A percentile compares a stretch with the other conserved stretches of the same genome.
Evolutionary conservation across 352 stramenopile genomes (phyloP).

Genomic region (Pythium myriotylum): DNA sequence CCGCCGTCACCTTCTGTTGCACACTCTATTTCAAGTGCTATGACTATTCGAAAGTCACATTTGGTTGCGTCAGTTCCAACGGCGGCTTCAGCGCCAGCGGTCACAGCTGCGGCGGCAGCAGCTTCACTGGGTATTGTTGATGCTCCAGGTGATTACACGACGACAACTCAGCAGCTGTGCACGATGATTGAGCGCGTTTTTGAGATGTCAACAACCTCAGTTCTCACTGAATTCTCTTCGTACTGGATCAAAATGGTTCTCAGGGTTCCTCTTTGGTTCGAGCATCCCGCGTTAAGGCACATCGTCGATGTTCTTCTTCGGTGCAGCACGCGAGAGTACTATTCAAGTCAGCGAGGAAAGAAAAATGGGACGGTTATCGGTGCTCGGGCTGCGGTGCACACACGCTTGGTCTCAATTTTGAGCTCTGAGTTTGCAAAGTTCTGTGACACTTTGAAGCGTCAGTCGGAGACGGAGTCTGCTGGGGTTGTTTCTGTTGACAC

Average conservation of each 20-base stretch:
- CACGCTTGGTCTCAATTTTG: constrained; percentile 24
- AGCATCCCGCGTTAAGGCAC: constrained; percentile 69
- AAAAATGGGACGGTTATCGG: background rate
- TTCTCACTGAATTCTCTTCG: constrained; percentile 40
- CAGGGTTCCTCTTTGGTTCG: constrained; percentile 79
- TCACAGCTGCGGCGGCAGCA: constrained; percentile 37
- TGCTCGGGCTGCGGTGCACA: constrained; percentile 19
- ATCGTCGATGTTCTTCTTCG: constrained; percentile 67
- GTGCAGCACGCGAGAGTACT: constrained; percentile 60
- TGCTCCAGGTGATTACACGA: constrained; percentile 42
- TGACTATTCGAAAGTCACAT: constrained; percentile 34
- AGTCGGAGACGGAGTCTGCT: constrained; percentile 11
- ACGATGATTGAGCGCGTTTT: constrained; percentile 63
- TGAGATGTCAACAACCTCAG: constrained; percentile 47
- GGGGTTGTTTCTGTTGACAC: constrained; percentile 32
- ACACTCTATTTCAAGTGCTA: constrained; percentile 30
- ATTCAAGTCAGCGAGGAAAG: constrained; percentile 19
- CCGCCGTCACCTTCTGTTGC: constrained; percentile 29
- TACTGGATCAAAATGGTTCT: constrained; percentile 73
- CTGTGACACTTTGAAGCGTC: constrained; percentile 20
- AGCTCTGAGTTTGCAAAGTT: constrained; percentile 14
- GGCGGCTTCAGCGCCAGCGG: constrained; percentile 19
- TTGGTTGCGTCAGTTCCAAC: constrained; percentile 29
- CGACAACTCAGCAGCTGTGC: constrained; percentile 57
- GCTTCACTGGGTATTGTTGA: constrained; percentile 57